A percentile compares a stretch with the other conserved stretches of the same genome.
phyloP scores from a whole-genome alignment of 75 land plant genomes.

The Ceratopteris richardii region DNA sequence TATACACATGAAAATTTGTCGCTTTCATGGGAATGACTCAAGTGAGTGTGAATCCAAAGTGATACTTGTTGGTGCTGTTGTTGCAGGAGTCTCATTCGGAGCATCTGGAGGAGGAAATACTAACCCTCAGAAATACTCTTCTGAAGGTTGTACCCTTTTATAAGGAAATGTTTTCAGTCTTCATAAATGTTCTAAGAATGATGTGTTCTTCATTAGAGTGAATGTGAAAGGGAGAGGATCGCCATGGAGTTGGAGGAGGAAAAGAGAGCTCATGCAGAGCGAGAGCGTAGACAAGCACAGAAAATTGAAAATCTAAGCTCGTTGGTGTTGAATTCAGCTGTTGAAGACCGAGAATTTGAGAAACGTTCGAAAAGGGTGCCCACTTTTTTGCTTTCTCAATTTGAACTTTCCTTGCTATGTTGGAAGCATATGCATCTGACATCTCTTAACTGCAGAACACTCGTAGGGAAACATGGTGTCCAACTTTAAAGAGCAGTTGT shows the following conservation, averaged over 20 bases:
- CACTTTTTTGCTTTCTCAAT: not conserved
- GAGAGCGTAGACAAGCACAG: conserved; percentile 70
- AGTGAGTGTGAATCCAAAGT: too few species aligned
- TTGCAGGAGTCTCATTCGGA: conserved; percentile 80
- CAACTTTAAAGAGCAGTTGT: conserved; percentile 23
- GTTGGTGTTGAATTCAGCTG: conserved; percentile 68
- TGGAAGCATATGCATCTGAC: not conserved
- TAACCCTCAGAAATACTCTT: conserved; percentile 74
- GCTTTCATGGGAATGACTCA: too few species aligned
- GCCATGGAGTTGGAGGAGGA: conserved; percentile 87
- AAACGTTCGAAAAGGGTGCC: conserved; percentile 53
- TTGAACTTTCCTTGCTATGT: not conserved
- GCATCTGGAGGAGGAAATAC: conserved; percentile 75
- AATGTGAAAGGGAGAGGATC: conserved; percentile 82
- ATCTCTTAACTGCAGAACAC: conserved; percentile 29
- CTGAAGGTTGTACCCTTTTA: conserved; percentile 44
- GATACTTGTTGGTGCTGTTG: not conserved
- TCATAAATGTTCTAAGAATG: not conserved
- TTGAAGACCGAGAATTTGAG: conserved; percentile 51
- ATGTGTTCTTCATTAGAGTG: conserved; percentile 41
- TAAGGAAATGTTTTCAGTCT: not conserved
- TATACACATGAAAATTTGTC: too few species aligned
- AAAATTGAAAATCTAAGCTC: conserved; percentile 87
- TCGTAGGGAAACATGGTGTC: conserved; percentile 96
- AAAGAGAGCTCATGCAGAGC: conserved; percentile 71